phyloP scores from a whole-genome alignment of 306 rosid species.

The Rosa lucieae region DNA sequence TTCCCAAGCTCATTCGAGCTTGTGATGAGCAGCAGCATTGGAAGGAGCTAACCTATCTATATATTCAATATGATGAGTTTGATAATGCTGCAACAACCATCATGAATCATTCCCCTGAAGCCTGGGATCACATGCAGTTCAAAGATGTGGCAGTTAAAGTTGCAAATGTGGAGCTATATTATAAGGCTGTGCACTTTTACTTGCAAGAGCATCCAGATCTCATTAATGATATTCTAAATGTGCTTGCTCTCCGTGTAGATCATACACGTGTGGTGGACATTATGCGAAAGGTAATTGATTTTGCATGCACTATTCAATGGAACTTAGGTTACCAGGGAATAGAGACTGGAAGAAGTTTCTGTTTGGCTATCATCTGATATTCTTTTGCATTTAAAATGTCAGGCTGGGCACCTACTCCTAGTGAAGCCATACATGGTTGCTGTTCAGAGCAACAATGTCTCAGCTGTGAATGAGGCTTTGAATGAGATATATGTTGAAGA shows the following conservation, averaged over 20 bases:
- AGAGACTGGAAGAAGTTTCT: slow-evolving; percentile 7
- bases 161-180: slow-evolving; percentile 92
- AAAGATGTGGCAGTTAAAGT: slow-evolving; percentile 93
- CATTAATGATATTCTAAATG: slow-evolving; percentile 93
- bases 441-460: slow-evolving; percentile 95
- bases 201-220: slow-evolving; percentile 99
- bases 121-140: slow-evolving; percentile 99
- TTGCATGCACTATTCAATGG: slow-evolving; percentile 9
- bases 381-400: slow-evolving; percentile 13
- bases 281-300: slow-evolving; percentile 79
- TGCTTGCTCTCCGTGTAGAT: slow-evolving; percentile 96
- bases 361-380: slow-evolving; percentile 7
- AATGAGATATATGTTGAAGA: slow-evolving; percentile 97
- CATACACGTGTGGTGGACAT: slow-evolving; percentile 99
- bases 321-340: not conserved
- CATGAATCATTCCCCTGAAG: slow-evolving; percentile 99
- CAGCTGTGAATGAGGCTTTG: slow-evolving; percentile 98
- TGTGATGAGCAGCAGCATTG: slow-evolving; percentile 99
- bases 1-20: slow-evolving; percentile 96
- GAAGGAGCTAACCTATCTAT: slow-evolving; percentile 94
- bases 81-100: slow-evolving; percentile 99
- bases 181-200: slow-evolving; percentile 97
- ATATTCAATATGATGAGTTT: slow-evolving; percentile 96
- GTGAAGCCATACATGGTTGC: slow-evolving; percentile 99
- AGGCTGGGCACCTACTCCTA: slow-evolving; percentile 97